These are phyloP conservation scores for Rutstroemia sp. DNA, from an alignment of 2,329 filamentous ascomycete genomes.

Conservation along the genomic window DNA sequence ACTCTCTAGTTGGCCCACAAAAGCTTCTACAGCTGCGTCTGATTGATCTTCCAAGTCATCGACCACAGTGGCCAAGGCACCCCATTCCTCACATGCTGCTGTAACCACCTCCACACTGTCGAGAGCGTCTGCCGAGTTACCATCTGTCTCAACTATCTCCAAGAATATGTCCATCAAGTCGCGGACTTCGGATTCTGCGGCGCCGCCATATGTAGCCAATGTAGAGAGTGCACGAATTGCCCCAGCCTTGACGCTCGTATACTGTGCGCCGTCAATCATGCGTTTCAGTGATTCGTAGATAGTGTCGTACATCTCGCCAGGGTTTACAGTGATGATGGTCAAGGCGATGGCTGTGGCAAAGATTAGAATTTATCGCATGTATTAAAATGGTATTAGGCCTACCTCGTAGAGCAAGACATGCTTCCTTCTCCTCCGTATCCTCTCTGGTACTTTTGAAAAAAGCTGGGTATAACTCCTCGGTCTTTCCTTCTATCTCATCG, in stretches of 20 bases:
- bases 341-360: constrained; percentile 46
- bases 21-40: constrained; percentile 57
- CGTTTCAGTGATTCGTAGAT: constrained; percentile 49
- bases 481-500: constrained; percentile 47
- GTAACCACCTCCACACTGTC: constrained; percentile 55
- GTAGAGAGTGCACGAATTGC: constrained; percentile 59
- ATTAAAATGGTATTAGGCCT: constrained; percentile 10
- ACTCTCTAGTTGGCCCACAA: constrained; percentile 63
- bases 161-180: constrained; percentile 60
- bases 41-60: constrained; percentile 59
- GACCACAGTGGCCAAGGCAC: constrained; percentile 57
- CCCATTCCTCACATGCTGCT: constrained; percentile 63
- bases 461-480: constrained; percentile 49
- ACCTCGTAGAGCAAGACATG: constrained; percentile 54
- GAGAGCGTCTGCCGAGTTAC: constrained; percentile 51
- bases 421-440: constrained; percentile 56
- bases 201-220: constrained; percentile 58
- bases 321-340: constrained; percentile 54
- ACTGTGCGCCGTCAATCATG: constrained; percentile 53
- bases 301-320: constrained; percentile 52
- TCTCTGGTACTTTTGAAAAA: constrained; percentile 56
- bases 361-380: neutral
- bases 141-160: constrained; percentile 63
- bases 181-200: constrained; percentile 51
- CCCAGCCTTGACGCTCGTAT: constrained; percentile 48